A percentile compares a stretch with the other conserved stretches of the same genome.
Evolutionary conservation across 192 early-diverging fungal genomes (phyloP).

Genomic region (Phlyctochytrium arcticum): DNA sequence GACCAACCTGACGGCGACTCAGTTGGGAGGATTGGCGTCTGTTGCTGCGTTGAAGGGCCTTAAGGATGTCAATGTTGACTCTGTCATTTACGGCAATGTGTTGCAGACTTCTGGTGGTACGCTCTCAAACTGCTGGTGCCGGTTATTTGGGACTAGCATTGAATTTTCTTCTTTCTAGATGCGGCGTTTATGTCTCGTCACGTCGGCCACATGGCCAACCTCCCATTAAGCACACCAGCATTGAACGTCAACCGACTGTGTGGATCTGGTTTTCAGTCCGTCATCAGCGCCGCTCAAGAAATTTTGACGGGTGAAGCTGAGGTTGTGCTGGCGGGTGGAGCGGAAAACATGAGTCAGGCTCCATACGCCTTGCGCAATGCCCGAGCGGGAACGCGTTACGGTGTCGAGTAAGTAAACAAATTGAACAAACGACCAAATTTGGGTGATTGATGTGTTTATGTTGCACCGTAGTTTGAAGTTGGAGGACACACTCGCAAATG

Average conservation of each 20-base stretch:
- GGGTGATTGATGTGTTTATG: background rate
- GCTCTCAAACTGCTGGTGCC: background rate
- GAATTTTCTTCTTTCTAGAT: conserved; percentile 34
- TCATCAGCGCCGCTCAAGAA: conserved; percentile 93
- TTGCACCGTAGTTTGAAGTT: conserved; percentile 57
- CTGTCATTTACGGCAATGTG: conserved; percentile 95
- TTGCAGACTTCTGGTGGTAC: conserved; percentile 67
- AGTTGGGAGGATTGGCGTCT: conserved; percentile 83
- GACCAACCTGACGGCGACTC: conserved; percentile 70
- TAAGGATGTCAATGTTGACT: conserved; percentile 66
- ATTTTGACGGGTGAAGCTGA: conserved; percentile 78
- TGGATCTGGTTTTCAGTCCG: conserved; percentile 92
- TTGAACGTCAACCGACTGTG: conserved; percentile 94
- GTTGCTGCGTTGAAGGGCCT: conserved; percentile 78
- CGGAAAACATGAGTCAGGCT: conserved; percentile 93
- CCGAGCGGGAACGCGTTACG: conserved; percentile 83
- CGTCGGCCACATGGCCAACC: conserved; percentile 82
- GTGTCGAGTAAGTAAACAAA: conserved; percentile 58
- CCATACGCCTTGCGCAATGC: conserved; percentile 78
- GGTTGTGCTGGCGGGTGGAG: conserved; percentile 82
- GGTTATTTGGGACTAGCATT: no score
- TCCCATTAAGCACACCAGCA: conserved; percentile 81
- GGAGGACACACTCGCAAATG: conserved; percentile 83
- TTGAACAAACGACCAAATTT: background rate
- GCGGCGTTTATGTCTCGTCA: conserved; percentile 92